phyloP scores from a whole-genome alignment of 768 basidiomycete species.

The Clitopilus passeckerianus region DNA sequence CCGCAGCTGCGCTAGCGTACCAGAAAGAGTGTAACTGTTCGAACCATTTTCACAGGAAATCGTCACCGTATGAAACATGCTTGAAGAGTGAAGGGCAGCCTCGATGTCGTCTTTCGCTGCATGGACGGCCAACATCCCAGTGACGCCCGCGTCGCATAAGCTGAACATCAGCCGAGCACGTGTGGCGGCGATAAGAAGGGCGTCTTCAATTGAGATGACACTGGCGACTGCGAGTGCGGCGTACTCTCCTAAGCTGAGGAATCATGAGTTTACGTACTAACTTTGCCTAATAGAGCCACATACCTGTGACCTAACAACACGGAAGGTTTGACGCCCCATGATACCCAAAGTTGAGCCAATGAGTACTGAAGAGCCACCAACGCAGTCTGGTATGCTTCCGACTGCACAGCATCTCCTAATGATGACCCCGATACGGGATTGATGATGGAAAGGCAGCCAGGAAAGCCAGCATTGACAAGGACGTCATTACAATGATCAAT shows the following conservation, averaged over 20 bases:
- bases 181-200: slow-evolving; percentile 50
- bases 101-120: slow-evolving; percentile 28
- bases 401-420: slow-evolving; percentile 25
- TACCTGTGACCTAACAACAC: slow-evolving; percentile 73
- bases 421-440: slow-evolving; percentile 15
- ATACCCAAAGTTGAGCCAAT: slow-evolving; percentile 58
- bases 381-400: slow-evolving; percentile 46
- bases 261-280: slow-evolving; percentile 1
- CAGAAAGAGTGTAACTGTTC: slow-evolving; percentile 54
- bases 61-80: slow-evolving; percentile 29
- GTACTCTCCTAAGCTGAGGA: slow-evolving; percentile 67
- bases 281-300: slow-evolving; percentile 9
- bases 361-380: slow-evolving; percentile 62
- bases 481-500: slow-evolving; percentile 57
- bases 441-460: slow-evolving; percentile 44
- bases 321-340: slow-evolving; percentile 60
- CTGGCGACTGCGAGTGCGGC: slow-evolving; percentile 62
- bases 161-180: slow-evolving; percentile 53
- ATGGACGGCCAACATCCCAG: slow-evolving; percentile 61
- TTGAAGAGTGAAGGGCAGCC: slow-evolving; percentile 25
- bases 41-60: slow-evolving; percentile 64
- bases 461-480: slow-evolving; percentile 44
- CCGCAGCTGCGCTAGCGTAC: slow-evolving; percentile 38
- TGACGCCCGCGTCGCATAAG: slow-evolving; percentile 36
- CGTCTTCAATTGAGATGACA: slow-evolving; percentile 52